Evolutionary conservation across 2,329 filamentous ascomycete species (phyloP), one percentile per base, ranked within the genome.

Genomic region (Piedraia hortae): DNA sequence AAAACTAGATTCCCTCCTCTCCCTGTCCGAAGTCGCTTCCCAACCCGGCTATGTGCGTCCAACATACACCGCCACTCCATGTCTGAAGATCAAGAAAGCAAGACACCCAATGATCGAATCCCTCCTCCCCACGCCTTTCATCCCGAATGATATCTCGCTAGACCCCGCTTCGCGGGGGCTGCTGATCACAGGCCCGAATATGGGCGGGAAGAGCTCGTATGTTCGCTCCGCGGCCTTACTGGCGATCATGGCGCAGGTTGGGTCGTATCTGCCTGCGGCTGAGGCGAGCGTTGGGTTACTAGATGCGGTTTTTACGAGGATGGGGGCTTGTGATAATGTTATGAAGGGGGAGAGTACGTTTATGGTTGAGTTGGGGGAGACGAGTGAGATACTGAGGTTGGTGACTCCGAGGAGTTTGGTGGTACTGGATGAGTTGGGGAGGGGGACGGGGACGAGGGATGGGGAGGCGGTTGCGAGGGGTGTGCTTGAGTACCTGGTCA

Each of bases 131-230:
- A 64, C 73, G 33, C 58, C 64, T 22, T 97, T 93, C 46, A 89
- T 97, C 26, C 82, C 85, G 20, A 97, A 97, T 46, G 63, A 71
- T 36, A 71, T 77, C 6, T 50, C 60, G 2, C 60, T 93, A 20
- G 57, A 62, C n/a, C 59, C 64, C 3, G 57, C 63, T 1, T 60
- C 64, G 0, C 59, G 73, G 4, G 75, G 77, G 2, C 62, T 91
- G 33, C 67, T 93, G 25, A 69, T 97, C 36, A 97, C 85, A 0
- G 85, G 85, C 0, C 85, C 85, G 14, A 97, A 97, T 50, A 97
- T 97, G 85, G 85, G 85, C 36, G 85, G 85, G 25, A 97, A 97
- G 42, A 90, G 77, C n/a, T 85, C 72, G 26, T 97, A 90, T 44
- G 82, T 97, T 11, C 75, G 85, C 23, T 74, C 80, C 32, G 66